Percentiles rank a stretch among this genome's conserved stretches.
These are phyloP conservation scores for Podila epicladia DNA, from an alignment of 192 early-diverging fungal species.

Conservation along the genomic window DNA sequence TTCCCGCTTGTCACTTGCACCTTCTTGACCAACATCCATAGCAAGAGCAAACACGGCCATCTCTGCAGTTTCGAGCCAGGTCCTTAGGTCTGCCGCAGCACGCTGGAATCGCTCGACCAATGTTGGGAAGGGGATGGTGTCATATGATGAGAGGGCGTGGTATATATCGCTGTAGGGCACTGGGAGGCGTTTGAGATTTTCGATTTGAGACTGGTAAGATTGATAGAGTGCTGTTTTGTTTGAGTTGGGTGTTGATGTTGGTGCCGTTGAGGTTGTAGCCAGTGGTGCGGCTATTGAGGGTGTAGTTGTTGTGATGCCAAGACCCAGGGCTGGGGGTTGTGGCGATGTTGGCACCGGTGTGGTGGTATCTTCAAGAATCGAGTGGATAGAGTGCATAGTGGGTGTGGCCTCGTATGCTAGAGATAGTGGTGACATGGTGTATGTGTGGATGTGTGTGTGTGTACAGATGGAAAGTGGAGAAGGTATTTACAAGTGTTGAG, in stretches of 20 bases:
- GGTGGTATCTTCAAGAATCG: neutral
- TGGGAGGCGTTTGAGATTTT: conserved; percentile 48
- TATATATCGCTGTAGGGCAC: conserved; percentile 54
- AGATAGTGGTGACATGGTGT: neutral
- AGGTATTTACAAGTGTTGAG: neutral
- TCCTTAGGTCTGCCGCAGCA: conserved; percentile 43
- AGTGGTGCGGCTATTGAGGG: conserved; percentile 8
- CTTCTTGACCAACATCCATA: conserved; percentile 58
- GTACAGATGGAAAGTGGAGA: neutral
- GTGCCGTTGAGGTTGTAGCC: neutral
- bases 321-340: neutral
- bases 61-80: conserved; percentile 64
- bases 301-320: neutral
- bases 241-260: conserved; percentile 2
- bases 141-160: conserved; percentile 47
- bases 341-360: neutral
- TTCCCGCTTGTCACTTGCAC: conserved; percentile 42
- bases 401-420: conserved; percentile 4
- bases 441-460: neutral
- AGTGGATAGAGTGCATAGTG: neutral
- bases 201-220: conserved; percentile 45
- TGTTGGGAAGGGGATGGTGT: conserved; percentile 46
- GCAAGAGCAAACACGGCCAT: conserved; percentile 63
- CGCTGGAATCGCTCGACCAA: conserved; percentile 44
- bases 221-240: conserved; percentile 23